Evolutionary conservation across 1,284 basidiomycete genomes (phyloP).

Genomic region (Lentinus polychrous): DNA sequence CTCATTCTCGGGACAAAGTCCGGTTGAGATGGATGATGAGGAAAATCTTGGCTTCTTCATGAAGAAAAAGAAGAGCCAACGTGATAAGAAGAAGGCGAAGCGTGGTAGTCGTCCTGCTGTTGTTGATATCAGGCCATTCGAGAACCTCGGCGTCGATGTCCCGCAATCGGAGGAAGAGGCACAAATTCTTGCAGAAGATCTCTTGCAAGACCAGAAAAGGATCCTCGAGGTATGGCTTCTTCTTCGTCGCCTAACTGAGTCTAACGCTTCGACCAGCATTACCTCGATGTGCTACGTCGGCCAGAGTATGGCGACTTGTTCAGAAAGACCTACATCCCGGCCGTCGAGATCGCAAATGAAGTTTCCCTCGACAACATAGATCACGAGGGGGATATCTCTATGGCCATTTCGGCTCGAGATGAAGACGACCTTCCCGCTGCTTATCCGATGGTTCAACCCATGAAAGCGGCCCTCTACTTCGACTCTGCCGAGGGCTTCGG

Average conservation of each 20-base stretch:
- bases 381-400: constrained; percentile 1
- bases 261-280: constrained; percentile 5
- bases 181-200: constrained; percentile 9
- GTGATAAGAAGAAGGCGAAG: constrained; percentile 7
- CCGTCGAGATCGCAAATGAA: not conserved
- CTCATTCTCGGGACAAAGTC: not conserved
- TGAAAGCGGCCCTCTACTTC: constrained; percentile 42
- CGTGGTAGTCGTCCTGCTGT: not conserved
- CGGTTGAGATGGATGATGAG: not conserved
- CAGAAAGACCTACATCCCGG: constrained; percentile 16
- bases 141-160: constrained; percentile 18
- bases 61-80: constrained; percentile 8
- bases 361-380: not conserved
- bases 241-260: not conserved
- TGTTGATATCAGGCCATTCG: constrained; percentile 23
- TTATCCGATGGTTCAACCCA: constrained; percentile 34
- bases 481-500: constrained; percentile 46
- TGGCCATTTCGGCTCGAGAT: constrained; percentile 3
- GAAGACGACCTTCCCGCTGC: constrained; percentile 8
- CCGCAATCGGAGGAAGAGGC: constrained; percentile 24
- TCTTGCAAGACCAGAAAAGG: constrained; percentile 20
- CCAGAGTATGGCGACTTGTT: constrained; percentile 11
- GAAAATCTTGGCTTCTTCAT: constrained; percentile 2
- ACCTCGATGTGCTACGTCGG: constrained; percentile 18
- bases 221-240: constrained; percentile 25